phyloP scores from a whole-genome alignment of 768 basidiomycete genomes.

The Postia placenta region DNA sequence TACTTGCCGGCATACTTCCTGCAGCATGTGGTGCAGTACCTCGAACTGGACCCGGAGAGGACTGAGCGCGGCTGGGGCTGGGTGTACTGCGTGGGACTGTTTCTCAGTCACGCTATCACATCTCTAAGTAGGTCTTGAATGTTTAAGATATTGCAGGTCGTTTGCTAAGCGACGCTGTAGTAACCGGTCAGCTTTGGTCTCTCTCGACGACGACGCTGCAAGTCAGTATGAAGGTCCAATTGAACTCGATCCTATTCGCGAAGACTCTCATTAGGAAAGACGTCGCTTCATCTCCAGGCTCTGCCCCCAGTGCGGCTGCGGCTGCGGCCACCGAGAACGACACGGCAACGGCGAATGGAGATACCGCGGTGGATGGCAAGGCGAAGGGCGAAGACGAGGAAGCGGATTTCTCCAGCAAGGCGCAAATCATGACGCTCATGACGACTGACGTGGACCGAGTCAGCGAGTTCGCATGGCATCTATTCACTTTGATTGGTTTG shows the following conservation, averaged over 20 bases:
- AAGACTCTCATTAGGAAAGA: constrained; percentile 88
- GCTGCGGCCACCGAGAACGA: constrained; percentile 16
- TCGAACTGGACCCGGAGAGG: constrained; percentile 57
- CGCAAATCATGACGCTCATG: constrained; percentile 94
- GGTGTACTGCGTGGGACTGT: constrained; percentile 54
- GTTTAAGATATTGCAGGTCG: background rate
- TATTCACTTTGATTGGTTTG: constrained; percentile 69
- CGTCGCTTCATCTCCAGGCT: constrained; percentile 55
- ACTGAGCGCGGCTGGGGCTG: constrained; percentile 65
- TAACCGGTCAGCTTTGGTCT: constrained; percentile 67
- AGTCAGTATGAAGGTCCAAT: constrained; percentile 63
- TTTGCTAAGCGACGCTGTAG: too few relatives aligned
- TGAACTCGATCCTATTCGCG: constrained; percentile 79
- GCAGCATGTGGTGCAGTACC: constrained; percentile 50
- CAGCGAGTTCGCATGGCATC: constrained; percentile 76
- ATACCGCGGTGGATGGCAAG: constrained; percentile 32
- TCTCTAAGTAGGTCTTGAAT: constrained; percentile 34
- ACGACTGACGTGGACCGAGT: constrained; percentile 92
- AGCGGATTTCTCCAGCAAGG: constrained; percentile 47
- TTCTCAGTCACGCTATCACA: constrained; percentile 36
- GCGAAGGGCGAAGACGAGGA: constrained; percentile 51
- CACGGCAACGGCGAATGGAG: constrained; percentile 14
- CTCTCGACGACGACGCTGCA: constrained; percentile 64
- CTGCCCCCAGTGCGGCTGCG: constrained; percentile 16
- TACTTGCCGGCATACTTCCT: constrained; percentile 61